phyloP scores from a whole-genome alignment of 139 green algal genomes.

The Coelastrella sp. region DNA sequence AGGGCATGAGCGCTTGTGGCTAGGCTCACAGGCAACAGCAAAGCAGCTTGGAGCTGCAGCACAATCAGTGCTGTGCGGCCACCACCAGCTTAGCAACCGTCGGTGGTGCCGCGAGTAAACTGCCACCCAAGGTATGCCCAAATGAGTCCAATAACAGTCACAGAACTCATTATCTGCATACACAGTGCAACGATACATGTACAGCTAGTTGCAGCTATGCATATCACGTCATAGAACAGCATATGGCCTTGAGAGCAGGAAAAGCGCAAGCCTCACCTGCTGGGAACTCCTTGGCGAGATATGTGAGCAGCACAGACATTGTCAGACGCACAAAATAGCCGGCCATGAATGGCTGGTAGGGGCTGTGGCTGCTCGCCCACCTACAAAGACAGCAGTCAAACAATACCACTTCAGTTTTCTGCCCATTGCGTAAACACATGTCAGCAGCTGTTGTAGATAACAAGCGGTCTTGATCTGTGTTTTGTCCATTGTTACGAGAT shows the following conservation, averaged over 20 bases:
- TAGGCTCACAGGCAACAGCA: background rate
- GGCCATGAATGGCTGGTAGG: constrained; percentile 80
- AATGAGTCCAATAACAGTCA: too few relatives aligned
- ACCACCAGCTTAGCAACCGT: background rate
- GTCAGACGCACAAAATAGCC: constrained; percentile 68
- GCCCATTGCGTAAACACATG: too few relatives aligned
- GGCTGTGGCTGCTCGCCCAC: constrained; percentile 61
- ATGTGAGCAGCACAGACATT: constrained; percentile 38
- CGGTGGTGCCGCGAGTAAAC: background rate
- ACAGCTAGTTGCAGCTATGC: too few relatives aligned
- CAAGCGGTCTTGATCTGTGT: too few relatives aligned
- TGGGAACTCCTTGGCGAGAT: constrained; percentile 47
- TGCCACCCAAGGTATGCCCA: too few relatives aligned
- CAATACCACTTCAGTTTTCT: too few relatives aligned
- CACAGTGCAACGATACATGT: too few relatives aligned
- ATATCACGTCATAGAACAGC: too few relatives aligned
- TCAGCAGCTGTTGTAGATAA: too few relatives aligned
- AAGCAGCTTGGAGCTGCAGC: background rate
- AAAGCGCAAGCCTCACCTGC: constrained; percentile 33
- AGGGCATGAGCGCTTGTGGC: background rate
- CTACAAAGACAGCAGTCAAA: background rate
- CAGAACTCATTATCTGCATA: too few relatives aligned
- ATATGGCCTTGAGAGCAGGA: background rate
- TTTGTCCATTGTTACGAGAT: too few relatives aligned
- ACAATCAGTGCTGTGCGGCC: background rate